A percentile compares a stretch with the other conserved stretches of the same genome.
phyloP scores from a whole-genome alignment of 371 early-diverging fungal species.

The Batkoa obscura region DNA sequence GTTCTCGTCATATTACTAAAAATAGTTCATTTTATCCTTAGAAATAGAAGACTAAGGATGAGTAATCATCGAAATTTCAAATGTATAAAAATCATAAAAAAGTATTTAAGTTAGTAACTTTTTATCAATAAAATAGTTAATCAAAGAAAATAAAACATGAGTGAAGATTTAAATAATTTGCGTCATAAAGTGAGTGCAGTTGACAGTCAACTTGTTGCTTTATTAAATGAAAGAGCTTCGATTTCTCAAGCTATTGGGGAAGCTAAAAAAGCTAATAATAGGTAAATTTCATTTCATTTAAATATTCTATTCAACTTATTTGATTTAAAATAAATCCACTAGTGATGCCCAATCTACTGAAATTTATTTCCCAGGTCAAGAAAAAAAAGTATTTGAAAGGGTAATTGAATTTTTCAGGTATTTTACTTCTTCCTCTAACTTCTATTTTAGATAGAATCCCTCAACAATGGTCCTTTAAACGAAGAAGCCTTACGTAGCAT shows the following conservation, averaged over 20 bases:
- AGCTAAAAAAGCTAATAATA: slow-evolving; percentile 23
- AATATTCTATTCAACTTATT: neutral
- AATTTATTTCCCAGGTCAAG: slow-evolving; percentile 26
- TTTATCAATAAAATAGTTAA: no score
- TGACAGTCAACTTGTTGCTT: slow-evolving; percentile 48
- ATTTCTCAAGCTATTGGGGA: slow-evolving; percentile 68
- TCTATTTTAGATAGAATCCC: slow-evolving; percentile 19
- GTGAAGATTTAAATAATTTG: slow-evolving; percentile 9
- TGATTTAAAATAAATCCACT: neutral
- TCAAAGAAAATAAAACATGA: no score
- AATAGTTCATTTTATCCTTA: no score
- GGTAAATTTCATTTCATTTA: neutral
- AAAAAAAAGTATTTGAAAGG: slow-evolving; percentile 22
- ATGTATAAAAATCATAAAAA: no score
- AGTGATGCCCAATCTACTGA: slow-evolving; percentile 6
- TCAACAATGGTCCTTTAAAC: slow-evolving; percentile 67
- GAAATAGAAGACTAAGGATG: no score
- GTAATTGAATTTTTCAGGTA: slow-evolving; percentile 8
- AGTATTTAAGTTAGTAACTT: no score
- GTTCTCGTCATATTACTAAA: no score
- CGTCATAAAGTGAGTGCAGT: slow-evolving; percentile 56
- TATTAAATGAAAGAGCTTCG: slow-evolving; percentile 69
- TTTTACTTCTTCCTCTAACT: neutral
- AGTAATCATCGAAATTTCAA: no score
- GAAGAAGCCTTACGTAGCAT: slow-evolving; percentile 58